Percentiles rank a stretch among this genome's conserved stretches.
phyloP scores from a whole-genome alignment of 2,329 filamentous ascomycete species.

The Fusarium sp. region DNA sequence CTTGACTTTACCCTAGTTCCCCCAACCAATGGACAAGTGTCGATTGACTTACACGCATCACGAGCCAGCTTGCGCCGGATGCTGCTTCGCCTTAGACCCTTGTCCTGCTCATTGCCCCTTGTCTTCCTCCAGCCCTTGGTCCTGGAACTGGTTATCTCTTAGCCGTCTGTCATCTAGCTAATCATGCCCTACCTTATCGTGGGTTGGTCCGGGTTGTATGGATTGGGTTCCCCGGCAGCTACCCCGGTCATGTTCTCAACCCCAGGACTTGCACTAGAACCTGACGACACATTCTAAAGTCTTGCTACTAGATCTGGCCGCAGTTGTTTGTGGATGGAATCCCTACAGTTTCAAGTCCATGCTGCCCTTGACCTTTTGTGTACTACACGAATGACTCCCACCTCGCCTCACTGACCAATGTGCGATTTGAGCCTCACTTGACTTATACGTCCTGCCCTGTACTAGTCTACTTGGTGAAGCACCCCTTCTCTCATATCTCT shows the following conservation, averaged over 20 bases:
- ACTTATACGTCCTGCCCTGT: slow-evolving; percentile 16
- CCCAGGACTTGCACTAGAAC: slow-evolving; percentile 42
- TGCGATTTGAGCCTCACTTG: slow-evolving; percentile 47
- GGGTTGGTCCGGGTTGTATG: slow-evolving; percentile 27
- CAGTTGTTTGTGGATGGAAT: slow-evolving; percentile 17
- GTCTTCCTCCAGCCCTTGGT: slow-evolving; percentile 21
- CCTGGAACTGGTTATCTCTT: slow-evolving; percentile 17
- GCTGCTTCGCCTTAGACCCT: slow-evolving; percentile 39
- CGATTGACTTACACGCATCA: slow-evolving; percentile 34
- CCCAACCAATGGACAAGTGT: slow-evolving; percentile 32
- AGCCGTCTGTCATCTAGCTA: slow-evolving; percentile 24
- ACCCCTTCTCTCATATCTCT: slow-evolving; percentile 11
- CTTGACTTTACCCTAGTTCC: slow-evolving; percentile 21
- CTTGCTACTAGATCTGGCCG: slow-evolving; percentile 18
- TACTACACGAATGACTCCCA: slow-evolving; percentile 36
- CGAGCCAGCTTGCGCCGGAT: slow-evolving; percentile 38
- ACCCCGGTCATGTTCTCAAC: slow-evolving; percentile 29
- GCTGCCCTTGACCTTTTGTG: slow-evolving; percentile 31
- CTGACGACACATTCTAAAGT: slow-evolving; percentile 38
- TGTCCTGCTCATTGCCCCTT: slow-evolving; percentile 18
- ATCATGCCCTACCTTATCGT: slow-evolving; percentile 27
- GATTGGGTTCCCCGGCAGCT: slow-evolving; percentile 29
- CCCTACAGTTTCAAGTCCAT: slow-evolving; percentile 39
- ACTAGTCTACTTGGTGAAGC: slow-evolving; percentile 4
- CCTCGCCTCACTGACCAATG: slow-evolving; percentile 46